A percentile compares a stretch with the other conserved stretches of the same genome.
Evolutionary conservation across 805 yeast species (phyloP).

Genomic region (Barnettozyma pratensis): DNA sequence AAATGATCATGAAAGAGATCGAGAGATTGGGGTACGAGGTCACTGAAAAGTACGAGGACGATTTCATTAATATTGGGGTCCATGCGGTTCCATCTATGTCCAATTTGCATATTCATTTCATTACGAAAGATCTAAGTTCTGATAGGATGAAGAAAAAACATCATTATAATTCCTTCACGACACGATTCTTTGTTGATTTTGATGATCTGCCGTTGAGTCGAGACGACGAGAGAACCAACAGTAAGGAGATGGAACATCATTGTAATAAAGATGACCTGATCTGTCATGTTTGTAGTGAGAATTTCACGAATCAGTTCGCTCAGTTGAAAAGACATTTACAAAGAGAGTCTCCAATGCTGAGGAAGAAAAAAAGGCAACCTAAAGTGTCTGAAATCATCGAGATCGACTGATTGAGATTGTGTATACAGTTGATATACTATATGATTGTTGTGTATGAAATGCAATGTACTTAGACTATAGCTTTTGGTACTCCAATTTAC

Average conservation of each 20-base stretch:
- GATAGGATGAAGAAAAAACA: conserved; percentile 48
- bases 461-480: conserved; percentile 35
- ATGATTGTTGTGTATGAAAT: background rate
- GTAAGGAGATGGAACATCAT: conserved; percentile 34
- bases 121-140: conserved; percentile 59
- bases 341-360: conserved; percentile 27
- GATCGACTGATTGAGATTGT: background rate
- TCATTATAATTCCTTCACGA: conserved; percentile 70
- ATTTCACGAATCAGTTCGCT: conserved; percentile 39
- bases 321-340: conserved; percentile 37
- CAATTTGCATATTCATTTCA: conserved; percentile 69
- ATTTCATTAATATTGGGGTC: conserved; percentile 48
- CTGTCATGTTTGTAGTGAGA: conserved; percentile 37
- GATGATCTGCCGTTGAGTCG: conserved; percentile 39
- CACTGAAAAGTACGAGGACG: conserved; percentile 14
- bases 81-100: conserved; percentile 67
- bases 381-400: conserved; percentile 1
- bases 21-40: conserved; percentile 14
- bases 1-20: conserved; percentile 12
- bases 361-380: background rate
- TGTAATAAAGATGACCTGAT: conserved; percentile 31
- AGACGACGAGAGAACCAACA: conserved; percentile 38
- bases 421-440: background rate
- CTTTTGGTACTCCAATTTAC: conserved; percentile 92
- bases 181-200: conserved; percentile 57